Evolutionary conservation across 352 stramenopile species (phyloP).

Genomic region (Pythium dissimile): DNA sequence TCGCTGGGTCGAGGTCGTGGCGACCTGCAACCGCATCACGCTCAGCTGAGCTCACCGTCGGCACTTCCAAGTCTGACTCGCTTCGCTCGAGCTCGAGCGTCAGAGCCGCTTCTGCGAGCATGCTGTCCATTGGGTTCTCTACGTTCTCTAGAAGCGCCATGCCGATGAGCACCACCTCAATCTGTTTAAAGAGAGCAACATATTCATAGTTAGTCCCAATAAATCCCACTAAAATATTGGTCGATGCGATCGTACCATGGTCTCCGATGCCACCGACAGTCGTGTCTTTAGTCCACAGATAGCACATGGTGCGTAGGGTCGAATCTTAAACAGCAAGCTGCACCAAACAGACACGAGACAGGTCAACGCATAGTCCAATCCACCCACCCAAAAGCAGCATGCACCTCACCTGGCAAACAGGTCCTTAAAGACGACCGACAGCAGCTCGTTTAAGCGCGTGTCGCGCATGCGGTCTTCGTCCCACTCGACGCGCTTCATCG

Average conservation of each 20-base stretch:
- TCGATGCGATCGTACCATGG: slow-evolving; percentile 44
- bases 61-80: slow-evolving; percentile 17
- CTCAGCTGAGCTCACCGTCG: neutral
- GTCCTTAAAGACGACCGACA: slow-evolving; percentile 84
- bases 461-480: slow-evolving; percentile 86
- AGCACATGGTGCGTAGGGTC: slow-evolving; percentile 72
- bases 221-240: neutral
- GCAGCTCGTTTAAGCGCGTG: slow-evolving; percentile 76
- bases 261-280: slow-evolving; percentile 69
- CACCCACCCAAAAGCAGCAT: neutral
- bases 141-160: slow-evolving; percentile 73
- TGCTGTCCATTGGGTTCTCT: slow-evolving; percentile 41
- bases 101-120: slow-evolving; percentile 42
- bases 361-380: neutral
- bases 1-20: slow-evolving; percentile 8
- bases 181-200: slow-evolving; percentile 28
- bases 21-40: neutral
- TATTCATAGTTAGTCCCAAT: neutral
- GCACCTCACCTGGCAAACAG: slow-evolving; percentile 70
- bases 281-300: slow-evolving; percentile 83
- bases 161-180: slow-evolving; percentile 80
- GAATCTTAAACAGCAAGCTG: slow-evolving; percentile 70
- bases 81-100: slow-evolving; percentile 29
- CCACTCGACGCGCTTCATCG: slow-evolving; percentile 86
- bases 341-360: neutral